These are phyloP conservation scores for Dendrothele bispora DNA, from an alignment of 768 basidiomycete species.

Conservation along the genomic window DNA sequence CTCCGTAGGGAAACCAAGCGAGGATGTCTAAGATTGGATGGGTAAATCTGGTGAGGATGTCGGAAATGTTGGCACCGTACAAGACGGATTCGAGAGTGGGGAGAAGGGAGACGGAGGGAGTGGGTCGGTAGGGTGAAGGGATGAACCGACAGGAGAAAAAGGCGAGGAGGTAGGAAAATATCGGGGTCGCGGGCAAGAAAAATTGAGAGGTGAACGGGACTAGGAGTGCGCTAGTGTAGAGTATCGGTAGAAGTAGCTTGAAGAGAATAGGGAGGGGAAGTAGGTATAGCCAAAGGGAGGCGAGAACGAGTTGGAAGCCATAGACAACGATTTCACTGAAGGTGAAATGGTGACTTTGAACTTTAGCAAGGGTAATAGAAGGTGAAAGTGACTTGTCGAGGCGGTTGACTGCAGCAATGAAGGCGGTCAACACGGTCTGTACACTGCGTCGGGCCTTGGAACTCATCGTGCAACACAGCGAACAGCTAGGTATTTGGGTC, in stretches of 20 bases:
- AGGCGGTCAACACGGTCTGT: slow-evolving; percentile 32
- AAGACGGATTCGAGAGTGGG: slow-evolving; percentile 94
- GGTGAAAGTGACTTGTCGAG: slow-evolving; percentile 82
- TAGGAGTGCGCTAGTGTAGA: slow-evolving; percentile 69
- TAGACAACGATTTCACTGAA: slow-evolving; percentile 61
- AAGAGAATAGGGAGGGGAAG: slow-evolving; percentile 68
- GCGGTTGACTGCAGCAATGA: slow-evolving; percentile 61
- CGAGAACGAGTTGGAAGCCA: slow-evolving; percentile 61
- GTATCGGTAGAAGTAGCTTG: slow-evolving; percentile 75
- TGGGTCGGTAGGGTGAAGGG: slow-evolving; percentile 70
- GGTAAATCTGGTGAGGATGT: slow-evolving; percentile 93
- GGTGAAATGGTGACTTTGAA: slow-evolving; percentile 57
- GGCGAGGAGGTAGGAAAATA: slow-evolving; percentile 83
- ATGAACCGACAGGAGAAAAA: slow-evolving; percentile 90
- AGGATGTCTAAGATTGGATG: slow-evolving; percentile 90
- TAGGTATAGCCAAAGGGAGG: slow-evolving; percentile 69
- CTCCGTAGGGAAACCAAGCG: slow-evolving; percentile 97
- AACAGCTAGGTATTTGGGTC: no score
- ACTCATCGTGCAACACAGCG: no score
- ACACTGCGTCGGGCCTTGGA: slow-evolving; percentile 1
- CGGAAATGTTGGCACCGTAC: slow-evolving; percentile 97
- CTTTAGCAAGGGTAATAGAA: slow-evolving; percentile 55
- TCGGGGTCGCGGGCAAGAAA: slow-evolving; percentile 83
- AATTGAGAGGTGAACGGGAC: slow-evolving; percentile 90
- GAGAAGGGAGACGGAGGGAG: slow-evolving; percentile 87